Base-by-base conservation (phyloP, 1,284 basidiomycete genomes). In the Crepidotus sp. region DNA sequence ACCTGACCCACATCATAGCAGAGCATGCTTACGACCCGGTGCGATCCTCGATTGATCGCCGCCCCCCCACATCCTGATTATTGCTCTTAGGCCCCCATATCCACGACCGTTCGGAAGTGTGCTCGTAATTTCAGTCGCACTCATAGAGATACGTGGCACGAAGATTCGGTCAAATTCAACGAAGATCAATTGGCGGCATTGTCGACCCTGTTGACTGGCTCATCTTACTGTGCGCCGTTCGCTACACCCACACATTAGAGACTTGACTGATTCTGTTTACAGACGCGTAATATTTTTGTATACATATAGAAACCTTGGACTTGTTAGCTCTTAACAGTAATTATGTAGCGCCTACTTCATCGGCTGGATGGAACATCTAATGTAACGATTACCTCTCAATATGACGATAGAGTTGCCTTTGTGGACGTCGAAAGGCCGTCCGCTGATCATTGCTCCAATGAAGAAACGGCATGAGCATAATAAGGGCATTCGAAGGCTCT, bases 61-160 rank as follows among this genome's bases (percentile, higher is more conserved):
- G 13, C n/a, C 27, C 6, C 4, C 35, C 31, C 9, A 5, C 35
- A 10, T 36, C 38, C 39, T 18, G 6, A 39, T 19, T 24, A 48
- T 34, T 41, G 29, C 10, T 37, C 21, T 24, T 41, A 81, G 77
- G 76, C 81, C 31, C 83, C 83, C 6, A 80, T 87, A 46, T 83
- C 81, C 11, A 80, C 77, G 1, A 78, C 81, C 1, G 80, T 86
- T 27, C 68, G 78, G 32, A 81, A 78, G 52, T 84, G 80, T 55
- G 83, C 83, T 4, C 74, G 78, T 51, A 80, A 76, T 48, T 86
- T 85, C 65, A 82, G 80, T 61, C 77, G 79, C 65, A 84, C 81
- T 18, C 81, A 87, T 59, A 78, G 83, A 59, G 84, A 88, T 64
- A 89, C 84, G 18, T 89, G 86, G 87, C 78, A 84, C 52, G 85